These are phyloP conservation scores for Populus tomentosa DNA, from an alignment of 441 rosid genomes.

Conservation along the genomic window DNA sequence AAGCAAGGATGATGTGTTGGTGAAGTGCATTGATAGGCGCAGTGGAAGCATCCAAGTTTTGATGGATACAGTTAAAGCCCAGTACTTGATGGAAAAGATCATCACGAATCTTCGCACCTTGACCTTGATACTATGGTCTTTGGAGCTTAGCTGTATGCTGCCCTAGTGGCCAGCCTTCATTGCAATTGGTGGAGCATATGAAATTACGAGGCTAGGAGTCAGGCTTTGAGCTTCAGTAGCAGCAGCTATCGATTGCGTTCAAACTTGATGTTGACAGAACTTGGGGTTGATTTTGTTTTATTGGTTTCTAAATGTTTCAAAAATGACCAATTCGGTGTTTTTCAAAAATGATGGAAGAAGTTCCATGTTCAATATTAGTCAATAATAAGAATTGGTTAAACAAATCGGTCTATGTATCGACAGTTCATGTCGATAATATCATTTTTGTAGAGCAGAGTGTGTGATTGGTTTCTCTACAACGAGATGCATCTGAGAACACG, in stretches of 20 bases:
- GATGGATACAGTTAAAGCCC: not conserved
- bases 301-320: no score
- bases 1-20: not conserved
- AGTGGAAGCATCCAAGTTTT: not conserved
- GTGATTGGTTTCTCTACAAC: not conserved
- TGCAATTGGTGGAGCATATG: constrained; percentile 34
- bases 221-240: not conserved
- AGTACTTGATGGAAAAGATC: constrained; percentile 5
- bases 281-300: not conserved
- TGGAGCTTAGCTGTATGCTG: constrained; percentile 25
- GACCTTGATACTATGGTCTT: constrained; percentile 22
- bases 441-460: not conserved
- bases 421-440: no score
- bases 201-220: not conserved
- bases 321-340: no score
- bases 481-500: not conserved
- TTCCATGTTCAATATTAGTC: no score
- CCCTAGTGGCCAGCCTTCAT: constrained; percentile 6
- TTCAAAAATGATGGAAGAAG: no score
- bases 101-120: constrained; percentile 12
- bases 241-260: not conserved
- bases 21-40: no score
- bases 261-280: not conserved
- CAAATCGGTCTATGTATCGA: no score
- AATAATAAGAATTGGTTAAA: no score